These are phyloP conservation scores for Eutreptiella sp. DNA, from an alignment of 208 protist genomes.

Conservation along the genomic window DNA sequence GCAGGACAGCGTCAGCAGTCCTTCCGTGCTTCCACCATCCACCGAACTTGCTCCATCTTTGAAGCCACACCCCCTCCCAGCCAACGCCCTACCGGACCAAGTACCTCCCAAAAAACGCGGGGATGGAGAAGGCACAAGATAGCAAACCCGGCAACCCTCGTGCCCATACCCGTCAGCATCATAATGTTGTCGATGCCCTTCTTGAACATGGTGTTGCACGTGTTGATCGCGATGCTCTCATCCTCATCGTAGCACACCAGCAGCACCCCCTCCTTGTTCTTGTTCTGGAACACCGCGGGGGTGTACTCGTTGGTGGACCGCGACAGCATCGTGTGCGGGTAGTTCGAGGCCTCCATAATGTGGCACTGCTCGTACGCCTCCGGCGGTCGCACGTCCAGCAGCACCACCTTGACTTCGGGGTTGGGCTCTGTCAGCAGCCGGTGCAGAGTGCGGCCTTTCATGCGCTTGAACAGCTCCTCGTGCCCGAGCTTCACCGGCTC, in stretches of 20 bases:
- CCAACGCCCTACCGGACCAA: too few relatives aligned
- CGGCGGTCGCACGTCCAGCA: conserved; percentile 1
- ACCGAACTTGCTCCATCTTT: too few relatives aligned
- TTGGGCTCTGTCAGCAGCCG: background rate
- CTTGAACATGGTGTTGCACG: background rate
- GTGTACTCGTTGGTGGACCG: conserved; percentile 5
- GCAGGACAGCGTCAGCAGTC: too few relatives aligned
- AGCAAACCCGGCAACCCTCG: too few relatives aligned
- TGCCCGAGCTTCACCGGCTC: background rate
- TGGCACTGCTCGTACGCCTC: conserved; percentile 13
- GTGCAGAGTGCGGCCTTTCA: background rate
- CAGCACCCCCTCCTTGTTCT: background rate
- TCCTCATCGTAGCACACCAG: conserved; percentile 2
- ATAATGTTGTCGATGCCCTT: background rate
- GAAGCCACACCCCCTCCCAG: too few relatives aligned
- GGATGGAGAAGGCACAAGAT: too few relatives aligned
- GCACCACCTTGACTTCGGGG: background rate
- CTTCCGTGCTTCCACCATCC: too few relatives aligned
- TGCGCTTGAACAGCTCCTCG: conserved; percentile 9
- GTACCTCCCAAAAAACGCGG: too few relatives aligned
- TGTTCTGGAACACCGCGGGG: background rate
- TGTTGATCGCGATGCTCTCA: background rate
- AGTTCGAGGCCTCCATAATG: background rate
- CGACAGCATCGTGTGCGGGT: conserved; percentile 1
- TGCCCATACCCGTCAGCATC: background rate